Evolutionary conservation across 495 filamentous ascomycete genomes (phyloP).

Genomic region (Penicillium longicatenatum): DNA sequence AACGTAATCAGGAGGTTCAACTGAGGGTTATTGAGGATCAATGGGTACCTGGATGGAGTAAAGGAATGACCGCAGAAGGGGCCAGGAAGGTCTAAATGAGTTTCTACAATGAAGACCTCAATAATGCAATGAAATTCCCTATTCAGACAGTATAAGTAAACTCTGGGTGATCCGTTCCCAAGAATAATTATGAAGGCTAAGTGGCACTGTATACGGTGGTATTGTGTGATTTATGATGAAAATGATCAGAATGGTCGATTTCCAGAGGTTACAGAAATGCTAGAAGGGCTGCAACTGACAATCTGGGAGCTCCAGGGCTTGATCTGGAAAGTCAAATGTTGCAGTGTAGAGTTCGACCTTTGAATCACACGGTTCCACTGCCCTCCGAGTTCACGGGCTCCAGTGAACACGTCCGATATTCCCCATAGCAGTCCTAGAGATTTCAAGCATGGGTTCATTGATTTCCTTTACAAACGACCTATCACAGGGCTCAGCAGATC

Average conservation of each 20-base stretch:
- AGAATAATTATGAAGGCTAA: no score
- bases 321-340: neutral
- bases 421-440: neutral
- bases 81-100: slow-evolving; percentile 5
- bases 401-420: neutral
- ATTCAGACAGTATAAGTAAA: neutral
- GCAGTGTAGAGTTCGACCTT: neutral
- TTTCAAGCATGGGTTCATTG: neutral
- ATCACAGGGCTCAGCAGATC: neutral
- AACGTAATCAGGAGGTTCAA: slow-evolving; percentile 21
- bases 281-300: no score
- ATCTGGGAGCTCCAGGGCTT: no score
- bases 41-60: slow-evolving; percentile 26
- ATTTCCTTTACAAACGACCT: neutral
- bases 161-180: neutral
- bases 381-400: neutral
- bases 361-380: neutral
- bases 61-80: slow-evolving; percentile 19
- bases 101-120: neutral
- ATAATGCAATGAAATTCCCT: neutral
- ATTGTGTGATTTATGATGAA: no score
- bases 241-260: no score
- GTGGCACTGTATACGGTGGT: no score
- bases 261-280: no score
- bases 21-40: slow-evolving; percentile 22